A percentile compares a stretch with the other conserved stretches of the same genome.
Conservation (phyloP, 2,329 filamentous ascomycete species). For the Phyllosticta paracitricarpa region DNA sequence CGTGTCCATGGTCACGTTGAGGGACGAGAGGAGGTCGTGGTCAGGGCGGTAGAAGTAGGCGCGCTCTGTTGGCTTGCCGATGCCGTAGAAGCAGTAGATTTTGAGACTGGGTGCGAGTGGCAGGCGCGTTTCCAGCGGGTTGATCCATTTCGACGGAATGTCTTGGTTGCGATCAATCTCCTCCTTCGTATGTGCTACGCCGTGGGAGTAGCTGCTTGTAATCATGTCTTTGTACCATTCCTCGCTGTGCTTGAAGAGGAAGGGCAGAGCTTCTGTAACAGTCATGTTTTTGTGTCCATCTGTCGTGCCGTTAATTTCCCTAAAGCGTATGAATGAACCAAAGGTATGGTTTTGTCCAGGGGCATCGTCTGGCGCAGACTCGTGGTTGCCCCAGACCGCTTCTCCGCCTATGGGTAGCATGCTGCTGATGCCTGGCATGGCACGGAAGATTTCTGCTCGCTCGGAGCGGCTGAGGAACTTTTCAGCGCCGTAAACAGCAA, state of each 20-base stretch:
- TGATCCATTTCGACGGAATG: conserved; percentile 72
- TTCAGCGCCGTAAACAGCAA: conserved; percentile 93
- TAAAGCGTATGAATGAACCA: conserved; percentile 80
- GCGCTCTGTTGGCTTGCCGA: conserved; percentile 87
- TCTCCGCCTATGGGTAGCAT: conserved; percentile 95
- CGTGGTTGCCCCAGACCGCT: conserved; percentile 84
- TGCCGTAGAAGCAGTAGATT: conserved; percentile 94
- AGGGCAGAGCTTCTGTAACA: conserved; percentile 63
- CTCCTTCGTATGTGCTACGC: conserved; percentile 66
- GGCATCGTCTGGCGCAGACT: conserved; percentile 79
- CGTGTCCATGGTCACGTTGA: conserved; percentile 53
- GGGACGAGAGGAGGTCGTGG: conserved; percentile 50
- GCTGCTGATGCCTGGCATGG: conserved; percentile 91
- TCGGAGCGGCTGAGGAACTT: conserved; percentile 89
- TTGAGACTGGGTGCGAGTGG: conserved; percentile 83
- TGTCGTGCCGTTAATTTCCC: conserved; percentile 40
- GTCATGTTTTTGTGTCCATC: conserved; percentile 63
- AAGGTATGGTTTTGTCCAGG: conserved; percentile 63
- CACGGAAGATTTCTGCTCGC: conserved; percentile 84
- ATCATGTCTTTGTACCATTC: conserved; percentile 76
- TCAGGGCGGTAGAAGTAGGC: conserved; percentile 84
- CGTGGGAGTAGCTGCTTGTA: conserved; percentile 70
- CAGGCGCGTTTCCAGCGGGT: conserved; percentile 80
- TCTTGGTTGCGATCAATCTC: conserved; percentile 61
- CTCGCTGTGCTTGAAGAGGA: conserved; percentile 68